Percentiles rank a stretch among this genome's conserved stretches.
phyloP scores from a whole-genome alignment of 2,329 filamentous ascomycete species.

The Xylaria sp. region DNA sequence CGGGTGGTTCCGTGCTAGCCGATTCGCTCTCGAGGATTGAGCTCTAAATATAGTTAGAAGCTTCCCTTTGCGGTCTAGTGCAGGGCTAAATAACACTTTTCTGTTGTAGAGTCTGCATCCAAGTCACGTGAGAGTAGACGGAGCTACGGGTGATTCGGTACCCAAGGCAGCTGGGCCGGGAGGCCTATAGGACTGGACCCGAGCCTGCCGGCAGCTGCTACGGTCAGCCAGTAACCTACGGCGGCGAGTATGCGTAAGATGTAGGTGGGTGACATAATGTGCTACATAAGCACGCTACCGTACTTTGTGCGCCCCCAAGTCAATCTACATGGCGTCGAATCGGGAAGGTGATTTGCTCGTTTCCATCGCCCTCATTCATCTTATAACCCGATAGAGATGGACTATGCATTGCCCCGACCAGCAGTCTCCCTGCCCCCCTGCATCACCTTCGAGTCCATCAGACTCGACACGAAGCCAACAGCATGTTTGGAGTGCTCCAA shows the following conservation, averaged over 20 bases:
- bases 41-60: not conserved
- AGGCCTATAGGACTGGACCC: too few relatives aligned
- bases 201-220: too few relatives aligned
- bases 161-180: too few relatives aligned
- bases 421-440: slow-evolving; percentile 38
- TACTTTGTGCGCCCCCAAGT: too few relatives aligned
- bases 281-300: too few relatives aligned
- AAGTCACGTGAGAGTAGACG: not conserved
- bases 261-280: too few relatives aligned
- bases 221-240: too few relatives aligned
- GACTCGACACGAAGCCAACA: slow-evolving; percentile 39
- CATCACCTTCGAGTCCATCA: slow-evolving; percentile 39
- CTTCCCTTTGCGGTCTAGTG: not conserved
- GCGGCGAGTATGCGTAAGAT: too few relatives aligned
- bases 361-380: not conserved
- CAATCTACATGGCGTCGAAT: too few relatives aligned
- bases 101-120: not conserved
- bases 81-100: not conserved
- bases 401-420: slow-evolving; percentile 33
- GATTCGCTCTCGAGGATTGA: not conserved
- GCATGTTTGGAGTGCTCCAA: slow-evolving; percentile 39
- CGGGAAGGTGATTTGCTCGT: not conserved
- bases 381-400: slow-evolving; percentile 27
- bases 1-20: slow-evolving; percentile 20
- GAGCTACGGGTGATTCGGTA: not conserved